phyloP scores from a whole-genome alignment of 139 green algal genomes.

The Closterium sp. region DNA sequence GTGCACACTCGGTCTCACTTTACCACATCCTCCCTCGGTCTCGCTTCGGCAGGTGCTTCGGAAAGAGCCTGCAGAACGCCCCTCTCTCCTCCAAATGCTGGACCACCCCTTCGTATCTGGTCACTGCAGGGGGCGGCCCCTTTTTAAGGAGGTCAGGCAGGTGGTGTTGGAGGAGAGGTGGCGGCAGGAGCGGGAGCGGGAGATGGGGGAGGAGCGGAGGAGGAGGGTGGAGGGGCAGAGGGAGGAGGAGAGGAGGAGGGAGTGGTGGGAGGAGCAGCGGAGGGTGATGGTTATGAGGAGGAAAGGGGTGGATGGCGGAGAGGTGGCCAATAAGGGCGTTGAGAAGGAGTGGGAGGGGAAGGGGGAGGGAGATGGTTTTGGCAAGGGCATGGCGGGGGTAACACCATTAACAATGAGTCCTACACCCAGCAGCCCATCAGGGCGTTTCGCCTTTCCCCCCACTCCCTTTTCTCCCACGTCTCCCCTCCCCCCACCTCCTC shows the following conservation, averaged over 20 bases:
- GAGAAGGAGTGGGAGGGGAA: no score
- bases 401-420: not conserved
- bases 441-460: not conserved
- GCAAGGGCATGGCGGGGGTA: not conserved
- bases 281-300: not conserved
- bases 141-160: not conserved
- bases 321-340: not conserved
- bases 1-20: no score
- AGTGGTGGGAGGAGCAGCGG: not conserved
- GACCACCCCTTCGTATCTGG: not conserved
- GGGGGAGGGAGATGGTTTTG: not conserved
- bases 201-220: not conserved
- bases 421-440: not conserved
- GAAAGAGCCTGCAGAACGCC: not conserved
- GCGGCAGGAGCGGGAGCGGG: not conserved
- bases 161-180: not conserved
- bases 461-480: not conserved
- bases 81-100: not conserved
- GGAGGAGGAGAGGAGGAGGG: not conserved
- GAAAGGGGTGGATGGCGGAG: not conserved
- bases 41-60: not conserved
- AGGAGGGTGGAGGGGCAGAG: not conserved
- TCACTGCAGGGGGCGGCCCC: not conserved
- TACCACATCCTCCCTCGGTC: no score
- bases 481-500: not conserved